Evolutionary conservation across 2,329 filamentous ascomycete species (phyloP).

Genomic region (Apiospora phragmitis): DNA sequence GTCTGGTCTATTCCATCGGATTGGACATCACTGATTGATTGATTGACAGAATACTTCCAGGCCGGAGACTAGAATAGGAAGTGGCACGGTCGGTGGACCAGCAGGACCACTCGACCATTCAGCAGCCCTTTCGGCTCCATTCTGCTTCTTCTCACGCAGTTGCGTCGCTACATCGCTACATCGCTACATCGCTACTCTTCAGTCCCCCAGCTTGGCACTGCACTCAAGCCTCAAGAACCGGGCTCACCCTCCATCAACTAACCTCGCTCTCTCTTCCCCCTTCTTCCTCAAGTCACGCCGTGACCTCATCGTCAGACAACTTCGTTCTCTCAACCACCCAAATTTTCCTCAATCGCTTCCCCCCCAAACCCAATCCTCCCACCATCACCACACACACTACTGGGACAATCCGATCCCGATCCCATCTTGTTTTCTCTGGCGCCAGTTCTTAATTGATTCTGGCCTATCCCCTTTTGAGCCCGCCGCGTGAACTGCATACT

Average conservation of each 20-base stretch:
- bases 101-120: neutral
- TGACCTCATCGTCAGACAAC: slow-evolving; percentile 12
- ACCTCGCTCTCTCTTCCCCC: neutral
- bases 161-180: neutral
- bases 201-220: slow-evolving; percentile 3
- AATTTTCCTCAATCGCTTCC: neutral
- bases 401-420: slow-evolving; percentile 3
- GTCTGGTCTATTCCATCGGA: slow-evolving; percentile 2
- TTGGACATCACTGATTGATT: slow-evolving; percentile 6
- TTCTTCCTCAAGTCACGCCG: slow-evolving; percentile 10
- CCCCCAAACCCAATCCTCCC: slow-evolving; percentile 1
- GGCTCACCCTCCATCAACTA: slow-evolving; percentile 10
- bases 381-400: neutral
- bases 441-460: slow-evolving; percentile 38
- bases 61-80: neutral
- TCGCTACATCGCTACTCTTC: neutral
- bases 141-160: neutral
- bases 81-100: slow-evolving; percentile 4
- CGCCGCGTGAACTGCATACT: neutral
- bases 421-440: slow-evolving; percentile 14
- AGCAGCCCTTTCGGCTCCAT: neutral
- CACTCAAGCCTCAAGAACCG: slow-evolving; percentile 11
- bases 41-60: neutral
- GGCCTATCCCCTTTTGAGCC: slow-evolving; percentile 18
- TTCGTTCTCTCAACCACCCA: slow-evolving; percentile 2